A percentile compares a stretch with the other conserved stretches of the same genome.
Evolutionary conservation across 2,329 filamentous ascomycete species (phyloP).

Genomic region (Tolypocladium album): DNA sequence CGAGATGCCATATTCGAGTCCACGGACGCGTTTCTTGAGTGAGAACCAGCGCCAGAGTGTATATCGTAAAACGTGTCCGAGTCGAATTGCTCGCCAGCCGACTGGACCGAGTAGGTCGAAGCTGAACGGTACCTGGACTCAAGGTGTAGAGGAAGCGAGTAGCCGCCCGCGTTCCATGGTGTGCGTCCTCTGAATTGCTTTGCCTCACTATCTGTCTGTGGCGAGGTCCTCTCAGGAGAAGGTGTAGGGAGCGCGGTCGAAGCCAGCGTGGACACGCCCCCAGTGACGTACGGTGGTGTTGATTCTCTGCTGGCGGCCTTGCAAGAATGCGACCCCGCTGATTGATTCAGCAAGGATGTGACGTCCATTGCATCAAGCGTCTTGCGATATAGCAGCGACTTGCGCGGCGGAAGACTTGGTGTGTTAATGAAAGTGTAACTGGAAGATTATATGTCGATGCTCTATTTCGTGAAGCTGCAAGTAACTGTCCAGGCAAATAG

Average conservation of each 20-base stretch:
- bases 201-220: slow-evolving; percentile 10
- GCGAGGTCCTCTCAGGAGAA: slow-evolving; percentile 18
- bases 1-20: slow-evolving; percentile 13
- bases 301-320: slow-evolving; percentile 4
- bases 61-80: slow-evolving; percentile 9
- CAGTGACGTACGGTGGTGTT: slow-evolving; percentile 3
- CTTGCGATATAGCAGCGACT: not conserved
- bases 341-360: slow-evolving; percentile 27
- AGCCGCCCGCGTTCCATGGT: slow-evolving; percentile 41
- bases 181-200: slow-evolving; percentile 22
- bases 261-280: not conserved
- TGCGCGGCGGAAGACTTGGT: not conserved
- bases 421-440: not conserved
- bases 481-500: not conserved
- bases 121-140: slow-evolving; percentile 22
- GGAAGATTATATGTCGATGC: not conserved
- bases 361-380: slow-evolving; percentile 26
- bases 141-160: slow-evolving; percentile 31
- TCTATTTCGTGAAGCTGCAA: too few relatives aligned
- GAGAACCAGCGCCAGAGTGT: slow-evolving; percentile 7
- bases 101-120: slow-evolving; percentile 10
- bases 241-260: slow-evolving; percentile 19
- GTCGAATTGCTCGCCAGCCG: slow-evolving; percentile 12
- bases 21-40: slow-evolving; percentile 19
- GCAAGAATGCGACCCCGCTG: slow-evolving; percentile 9